Percentiles rank a stretch among this genome's conserved stretches.
These are phyloP conservation scores for Neurospora sp. DNA, from an alignment of 495 filamentous ascomycete genomes.

Conservation along the genomic window DNA sequence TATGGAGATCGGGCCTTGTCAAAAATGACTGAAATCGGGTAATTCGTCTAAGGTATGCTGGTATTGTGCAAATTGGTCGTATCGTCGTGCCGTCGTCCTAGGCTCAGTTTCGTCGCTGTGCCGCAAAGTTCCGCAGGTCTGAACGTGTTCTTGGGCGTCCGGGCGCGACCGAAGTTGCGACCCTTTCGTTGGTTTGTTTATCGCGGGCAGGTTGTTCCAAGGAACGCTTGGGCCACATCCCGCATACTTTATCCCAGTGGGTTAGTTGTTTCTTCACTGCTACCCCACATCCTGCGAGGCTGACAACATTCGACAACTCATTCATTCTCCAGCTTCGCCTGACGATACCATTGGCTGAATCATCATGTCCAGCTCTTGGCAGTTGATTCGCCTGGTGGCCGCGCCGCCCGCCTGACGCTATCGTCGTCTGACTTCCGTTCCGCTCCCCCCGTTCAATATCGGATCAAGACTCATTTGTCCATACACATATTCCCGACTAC, in stretches of 20 bases:
- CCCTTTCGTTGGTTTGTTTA: slow-evolving; percentile 12
- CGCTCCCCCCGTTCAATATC: background rate
- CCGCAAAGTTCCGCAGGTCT: background rate
- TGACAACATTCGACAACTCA: background rate
- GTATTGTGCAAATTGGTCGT: background rate
- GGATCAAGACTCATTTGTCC: background rate
- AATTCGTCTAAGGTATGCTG: slow-evolving; percentile 4
- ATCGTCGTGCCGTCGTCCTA: background rate
- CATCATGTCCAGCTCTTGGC: background rate
- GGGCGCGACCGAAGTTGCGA: slow-evolving; percentile 10
- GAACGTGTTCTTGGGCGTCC: background rate
- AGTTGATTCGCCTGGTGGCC: background rate
- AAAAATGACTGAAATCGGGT: background rate
- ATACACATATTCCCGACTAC: background rate
- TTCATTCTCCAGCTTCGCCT: background rate
- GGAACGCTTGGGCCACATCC: slow-evolving; percentile 3
- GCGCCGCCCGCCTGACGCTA: background rate
- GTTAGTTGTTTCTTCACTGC: background rate
- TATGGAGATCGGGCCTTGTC: background rate
- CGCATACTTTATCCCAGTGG: background rate
- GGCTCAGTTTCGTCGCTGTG: background rate
- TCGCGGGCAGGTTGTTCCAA: slow-evolving; percentile 5
- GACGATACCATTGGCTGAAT: background rate
- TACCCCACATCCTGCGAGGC: background rate
- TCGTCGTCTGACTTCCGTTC: background rate